Evolutionary conservation across 2,329 filamentous ascomycete genomes (phyloP).

Genomic region (Exophiala dermatitidis): DNA sequence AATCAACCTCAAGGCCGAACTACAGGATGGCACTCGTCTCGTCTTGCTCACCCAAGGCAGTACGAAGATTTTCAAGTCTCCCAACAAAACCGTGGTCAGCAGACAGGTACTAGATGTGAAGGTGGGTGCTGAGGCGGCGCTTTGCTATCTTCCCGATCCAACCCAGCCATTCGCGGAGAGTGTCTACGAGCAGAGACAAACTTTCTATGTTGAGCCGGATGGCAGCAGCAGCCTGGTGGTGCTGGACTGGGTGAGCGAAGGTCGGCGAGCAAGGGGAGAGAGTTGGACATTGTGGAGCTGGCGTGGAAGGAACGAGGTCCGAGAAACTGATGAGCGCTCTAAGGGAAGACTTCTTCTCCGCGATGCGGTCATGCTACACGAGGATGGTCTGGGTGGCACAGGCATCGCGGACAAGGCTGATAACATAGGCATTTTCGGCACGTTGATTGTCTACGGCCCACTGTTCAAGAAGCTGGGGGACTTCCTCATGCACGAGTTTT

Average conservation of each 20-base stretch:
- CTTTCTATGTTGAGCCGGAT: slow-evolving; percentile 55
- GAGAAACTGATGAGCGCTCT: slow-evolving; percentile 44
- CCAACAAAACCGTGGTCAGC: slow-evolving; percentile 29
- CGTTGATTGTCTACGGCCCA: slow-evolving; percentile 71
- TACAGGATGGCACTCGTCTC: slow-evolving; percentile 60
- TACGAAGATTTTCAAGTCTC: slow-evolving; percentile 92
- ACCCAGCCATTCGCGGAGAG: slow-evolving; percentile 84
- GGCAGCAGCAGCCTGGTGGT: slow-evolving; percentile 61
- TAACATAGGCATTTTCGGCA: slow-evolving; percentile 64
- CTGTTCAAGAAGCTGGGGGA: slow-evolving; percentile 58
- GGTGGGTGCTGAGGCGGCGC: slow-evolving; percentile 43
- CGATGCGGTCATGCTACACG: slow-evolving; percentile 72
- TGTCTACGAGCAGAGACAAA: slow-evolving; percentile 75
- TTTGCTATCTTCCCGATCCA: slow-evolving; percentile 74
- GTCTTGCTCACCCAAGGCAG: slow-evolving; percentile 63
- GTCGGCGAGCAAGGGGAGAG: slow-evolving; percentile 76
- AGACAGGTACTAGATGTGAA: slow-evolving; percentile 45
- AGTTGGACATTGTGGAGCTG: slow-evolving; percentile 78
- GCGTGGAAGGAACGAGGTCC: slow-evolving; percentile 79
- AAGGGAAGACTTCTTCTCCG: slow-evolving; percentile 63
- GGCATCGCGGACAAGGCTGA: slow-evolving; percentile 34
- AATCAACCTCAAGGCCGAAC: slow-evolving; percentile 63
- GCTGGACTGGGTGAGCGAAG: slow-evolving; percentile 90
- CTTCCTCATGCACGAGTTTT: slow-evolving; percentile 76
- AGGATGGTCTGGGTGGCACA: slow-evolving; percentile 38